A percentile compares a stretch with the other conserved stretches of the same genome.
Evolutionary conservation across 306 rosid species (phyloP).

Genomic region (Calophaca sinica): DNA sequence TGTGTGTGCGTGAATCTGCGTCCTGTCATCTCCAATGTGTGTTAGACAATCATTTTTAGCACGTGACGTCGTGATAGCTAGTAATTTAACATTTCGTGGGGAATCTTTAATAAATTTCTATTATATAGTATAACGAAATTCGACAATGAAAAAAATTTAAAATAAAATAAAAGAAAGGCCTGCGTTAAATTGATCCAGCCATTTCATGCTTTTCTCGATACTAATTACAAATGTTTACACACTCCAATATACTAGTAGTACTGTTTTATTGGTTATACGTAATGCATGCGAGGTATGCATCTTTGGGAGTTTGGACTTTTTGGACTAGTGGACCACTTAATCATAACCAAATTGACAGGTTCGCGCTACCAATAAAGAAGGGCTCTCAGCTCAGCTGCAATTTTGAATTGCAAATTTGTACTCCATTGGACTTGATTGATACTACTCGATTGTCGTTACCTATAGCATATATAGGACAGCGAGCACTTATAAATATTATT

Average conservation of each 20-base stretch:
- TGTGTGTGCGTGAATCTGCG: background rate
- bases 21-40: background rate
- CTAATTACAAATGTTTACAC: no score
- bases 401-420: constrained; percentile 35
- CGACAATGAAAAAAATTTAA: background rate
- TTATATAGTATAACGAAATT: background rate
- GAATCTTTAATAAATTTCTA: constrained; percentile 3
- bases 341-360: constrained; percentile 37
- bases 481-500: background rate
- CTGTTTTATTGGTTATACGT: no score
- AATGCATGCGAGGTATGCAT: constrained; percentile 41
- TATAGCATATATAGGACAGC: background rate
- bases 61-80: background rate
- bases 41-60: constrained; percentile 20
- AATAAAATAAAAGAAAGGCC: background rate
- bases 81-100: background rate
- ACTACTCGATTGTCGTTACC: background rate
- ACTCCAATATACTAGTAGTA: no score
- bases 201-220: background rate
- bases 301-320: constrained; percentile 11
- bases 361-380: constrained; percentile 5
- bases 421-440: constrained; percentile 26
- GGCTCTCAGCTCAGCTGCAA: constrained; percentile 21
- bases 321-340: constrained; percentile 46
- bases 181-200: constrained; percentile 10